Conservation (phyloP, 805 yeast species). For the Yarrowia bubula region DNA sequence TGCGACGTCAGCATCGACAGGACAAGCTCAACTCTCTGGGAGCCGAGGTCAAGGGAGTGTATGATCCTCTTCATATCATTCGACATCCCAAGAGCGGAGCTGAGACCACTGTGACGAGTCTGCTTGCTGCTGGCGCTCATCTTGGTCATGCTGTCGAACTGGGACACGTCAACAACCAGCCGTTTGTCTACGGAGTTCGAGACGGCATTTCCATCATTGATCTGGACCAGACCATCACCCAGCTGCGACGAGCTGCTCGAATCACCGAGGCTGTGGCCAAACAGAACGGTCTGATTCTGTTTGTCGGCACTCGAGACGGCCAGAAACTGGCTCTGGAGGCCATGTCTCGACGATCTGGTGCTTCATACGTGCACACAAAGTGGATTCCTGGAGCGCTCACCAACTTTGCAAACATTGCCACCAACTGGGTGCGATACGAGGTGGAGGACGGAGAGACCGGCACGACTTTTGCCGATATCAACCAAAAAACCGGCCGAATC, state of each 20-base stretch:
- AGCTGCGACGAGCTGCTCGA: slow-evolving; percentile 75
- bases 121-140: slow-evolving; percentile 92
- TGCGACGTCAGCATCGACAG: slow-evolving; percentile 68
- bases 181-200: slow-evolving; percentile 82
- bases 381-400: slow-evolving; percentile 97
- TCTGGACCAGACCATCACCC: slow-evolving; percentile 73
- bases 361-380: slow-evolving; percentile 75
- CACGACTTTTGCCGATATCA: background rate
- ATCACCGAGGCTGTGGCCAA: slow-evolving; percentile 80
- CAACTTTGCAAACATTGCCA: slow-evolving; percentile 66
- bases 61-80: slow-evolving; percentile 66
- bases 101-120: slow-evolving; percentile 62
- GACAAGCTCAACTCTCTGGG: slow-evolving; percentile 59
- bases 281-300: slow-evolving; percentile 81
- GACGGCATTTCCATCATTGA: slow-evolving; percentile 91
- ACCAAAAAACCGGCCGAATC: slow-evolving; percentile 54
- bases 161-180: slow-evolving; percentile 72
- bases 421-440: slow-evolving; percentile 63
- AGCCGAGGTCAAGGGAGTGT: slow-evolving; percentile 59
- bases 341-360: slow-evolving; percentile 75
- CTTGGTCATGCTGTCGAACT: slow-evolving; percentile 83
- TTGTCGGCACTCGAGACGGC: slow-evolving; percentile 79
- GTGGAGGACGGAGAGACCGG: slow-evolving; percentile 64
- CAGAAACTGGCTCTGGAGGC: slow-evolving; percentile 70
- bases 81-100: slow-evolving; percentile 55